Conservation (phyloP, 345 rosid species). For the Pistacia atlantica region DNA sequence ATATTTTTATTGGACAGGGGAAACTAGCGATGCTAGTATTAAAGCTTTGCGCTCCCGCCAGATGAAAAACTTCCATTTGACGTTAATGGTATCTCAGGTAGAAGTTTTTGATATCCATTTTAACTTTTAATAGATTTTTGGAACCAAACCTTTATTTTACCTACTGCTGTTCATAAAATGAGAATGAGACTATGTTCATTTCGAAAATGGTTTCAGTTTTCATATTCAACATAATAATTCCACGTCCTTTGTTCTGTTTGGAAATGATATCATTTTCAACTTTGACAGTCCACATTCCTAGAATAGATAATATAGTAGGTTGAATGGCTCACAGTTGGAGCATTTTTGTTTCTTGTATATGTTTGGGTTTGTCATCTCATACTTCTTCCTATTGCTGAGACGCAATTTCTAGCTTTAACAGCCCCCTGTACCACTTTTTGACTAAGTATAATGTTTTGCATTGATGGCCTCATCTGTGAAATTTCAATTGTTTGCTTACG, state of each 20-base stretch:
- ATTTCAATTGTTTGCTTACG: not conserved
- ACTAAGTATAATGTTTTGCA: not conserved
- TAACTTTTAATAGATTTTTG: not conserved
- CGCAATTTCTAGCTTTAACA: not conserved
- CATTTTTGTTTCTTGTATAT: not conserved
- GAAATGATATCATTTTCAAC: not conserved
- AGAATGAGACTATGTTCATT: not conserved
- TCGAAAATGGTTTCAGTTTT: not conserved
- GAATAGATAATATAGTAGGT: not conserved
- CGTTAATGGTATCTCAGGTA: slow-evolving; percentile 90
- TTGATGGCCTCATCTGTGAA: not conserved
- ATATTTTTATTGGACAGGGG: slow-evolving; percentile 53
- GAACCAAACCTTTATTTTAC: not conserved
- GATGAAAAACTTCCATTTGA: slow-evolving; percentile 93
- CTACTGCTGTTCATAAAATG: not conserved
- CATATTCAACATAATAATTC: not conserved
- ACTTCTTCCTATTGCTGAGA: not conserved
- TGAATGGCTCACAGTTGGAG: not conserved
- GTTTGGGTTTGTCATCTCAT: not conserved
- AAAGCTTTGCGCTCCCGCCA: slow-evolving; percentile 77
- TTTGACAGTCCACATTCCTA: not conserved
- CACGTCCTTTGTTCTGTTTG: not conserved
- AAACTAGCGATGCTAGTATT: slow-evolving; percentile 61
- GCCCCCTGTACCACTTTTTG: not conserved
- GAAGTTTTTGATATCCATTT: slow-evolving; percentile 12